Base-by-base conservation (phyloP, 179 eudicot genomes). In the Vitellaria paradoxa region DNA sequence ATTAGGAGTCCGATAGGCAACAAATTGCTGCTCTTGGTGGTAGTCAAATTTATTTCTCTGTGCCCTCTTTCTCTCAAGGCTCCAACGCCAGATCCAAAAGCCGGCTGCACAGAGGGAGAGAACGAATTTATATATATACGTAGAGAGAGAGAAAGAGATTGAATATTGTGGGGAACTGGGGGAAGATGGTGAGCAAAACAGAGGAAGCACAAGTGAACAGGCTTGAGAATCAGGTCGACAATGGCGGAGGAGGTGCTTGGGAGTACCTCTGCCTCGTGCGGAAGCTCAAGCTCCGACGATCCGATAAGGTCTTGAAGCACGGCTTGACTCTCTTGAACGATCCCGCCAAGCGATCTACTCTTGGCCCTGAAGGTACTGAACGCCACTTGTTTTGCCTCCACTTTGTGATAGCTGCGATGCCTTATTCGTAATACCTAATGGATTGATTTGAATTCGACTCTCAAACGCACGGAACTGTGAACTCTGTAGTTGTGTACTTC, bases 181-280 rank as follows among this genome's bases (percentile, higher is more conserved):
- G 59, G 47, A 50, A 78, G 83, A 94, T 94, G 98, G 97, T 94
- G 88, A 91, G 89, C 65, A 86, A 88, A 84, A 62, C 88, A 47
- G 97, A 94, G 78, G 90, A 93, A 76, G 81, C 65, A 52, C 87
- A 91, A 76, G 84, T 93, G 78, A 88, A 82, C 45, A 84, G 88
- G 60, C 81, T 91, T 81, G 98, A 93, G 77, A 86, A 73, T 47
- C 98, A 93, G 82, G 97, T 89, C 0, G 97, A 93, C 68, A 89
- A 91, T 70, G 97, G 97, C 15, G 98, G 98, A 0, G 98, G 97
- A 3, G 97, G 94, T 60, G 92, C 84, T 65, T 94, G 94, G 97
- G 94, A 94, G 77, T 94, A 93, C 63, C 91, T 93, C 11, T 85
- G 79, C 26, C 88, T 93, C 60, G 86, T 91, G 1, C 91, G 91